phyloP scores from a whole-genome alignment of 306 rosid species.

The Styphnolobium japonicum region DNA sequence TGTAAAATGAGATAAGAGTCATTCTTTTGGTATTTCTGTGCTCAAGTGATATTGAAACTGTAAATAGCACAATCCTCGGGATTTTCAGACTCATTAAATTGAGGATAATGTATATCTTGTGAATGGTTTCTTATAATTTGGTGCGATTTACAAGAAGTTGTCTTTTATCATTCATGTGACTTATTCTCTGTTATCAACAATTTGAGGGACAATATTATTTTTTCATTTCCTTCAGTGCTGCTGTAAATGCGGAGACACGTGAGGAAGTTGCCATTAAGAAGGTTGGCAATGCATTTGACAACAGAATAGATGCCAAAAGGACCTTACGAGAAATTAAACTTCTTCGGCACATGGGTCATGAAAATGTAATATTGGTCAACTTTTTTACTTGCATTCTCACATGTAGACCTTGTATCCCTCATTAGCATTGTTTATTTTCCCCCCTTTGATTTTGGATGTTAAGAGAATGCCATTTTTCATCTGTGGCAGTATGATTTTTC shows the following conservation, averaged over 20 bases:
- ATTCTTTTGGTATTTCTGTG: neutral
- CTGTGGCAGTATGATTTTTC: neutral
- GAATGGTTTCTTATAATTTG: constrained; percentile 14
- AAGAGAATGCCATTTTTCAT: neutral
- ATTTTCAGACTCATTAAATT: neutral
- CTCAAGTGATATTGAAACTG: neutral
- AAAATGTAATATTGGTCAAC: constrained; percentile 61
- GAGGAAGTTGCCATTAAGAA: constrained; percentile 99
- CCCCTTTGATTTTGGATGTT: neutral
- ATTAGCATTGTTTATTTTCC: neutral
- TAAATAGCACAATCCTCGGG: neutral
- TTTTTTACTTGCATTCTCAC: constrained; percentile 15
- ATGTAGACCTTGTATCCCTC: constrained; percentile 3
- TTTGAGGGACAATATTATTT: constrained; percentile 25
- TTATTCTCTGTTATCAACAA: constrained; percentile 31
- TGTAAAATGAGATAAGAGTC: neutral
- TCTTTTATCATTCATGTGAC: constrained; percentile 23
- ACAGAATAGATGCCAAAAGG: constrained; percentile 92
- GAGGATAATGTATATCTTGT: constrained; percentile 4
- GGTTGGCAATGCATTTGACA: constrained; percentile 97
- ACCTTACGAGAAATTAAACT: constrained; percentile 93
- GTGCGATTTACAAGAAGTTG: neutral
- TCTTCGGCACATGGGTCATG: constrained; percentile 91
- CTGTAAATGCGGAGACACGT: constrained; percentile 69
- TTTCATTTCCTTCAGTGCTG: constrained; percentile 71